Evolutionary conservation across 345 rosid genomes (phyloP).

Genomic region (Salix suchowensis): DNA sequence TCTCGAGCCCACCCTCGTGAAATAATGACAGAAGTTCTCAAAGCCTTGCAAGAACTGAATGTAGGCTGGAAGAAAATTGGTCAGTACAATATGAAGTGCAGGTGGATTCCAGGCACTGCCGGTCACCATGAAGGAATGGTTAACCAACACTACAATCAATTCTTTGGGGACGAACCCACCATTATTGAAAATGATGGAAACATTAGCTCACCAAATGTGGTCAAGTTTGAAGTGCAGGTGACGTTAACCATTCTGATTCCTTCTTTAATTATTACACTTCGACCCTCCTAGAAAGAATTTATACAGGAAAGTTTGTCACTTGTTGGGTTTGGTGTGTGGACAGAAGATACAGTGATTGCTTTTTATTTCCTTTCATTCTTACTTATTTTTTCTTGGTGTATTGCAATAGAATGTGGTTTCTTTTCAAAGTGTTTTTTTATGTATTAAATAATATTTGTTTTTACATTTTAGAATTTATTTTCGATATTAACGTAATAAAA

Average conservation of each 20-base stretch:
- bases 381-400: too few relatives aligned
- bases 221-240: slow-evolving; percentile 96
- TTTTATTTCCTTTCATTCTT: not conserved
- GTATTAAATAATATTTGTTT: too few relatives aligned
- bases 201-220: slow-evolving; percentile 47
- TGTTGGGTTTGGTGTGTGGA: not conserved
- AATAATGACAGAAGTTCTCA: slow-evolving; percentile 82
- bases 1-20: slow-evolving; percentile 86
- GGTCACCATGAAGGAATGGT: slow-evolving; percentile 64
- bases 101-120: slow-evolving; percentile 64
- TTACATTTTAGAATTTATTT: too few relatives aligned
- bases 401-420: too few relatives aligned
- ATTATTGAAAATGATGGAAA: slow-evolving; percentile 52
- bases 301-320: not conserved
- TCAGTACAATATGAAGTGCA: slow-evolving; percentile 92
- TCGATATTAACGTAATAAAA: too few relatives aligned
- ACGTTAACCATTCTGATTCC: not conserved
- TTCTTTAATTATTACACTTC: not conserved
- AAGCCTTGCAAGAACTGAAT: slow-evolving; percentile 75
- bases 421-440: too few relatives aligned
- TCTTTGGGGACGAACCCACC: slow-evolving; percentile 65
- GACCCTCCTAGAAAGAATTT: not conserved
- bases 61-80: slow-evolving; percentile 96
- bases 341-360: not conserved
- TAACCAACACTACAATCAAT: slow-evolving; percentile 49